Evolutionary conservation across 371 early-diverging fungal genomes (phyloP).

Genomic region (Actinomortierella ambigua): DNA sequence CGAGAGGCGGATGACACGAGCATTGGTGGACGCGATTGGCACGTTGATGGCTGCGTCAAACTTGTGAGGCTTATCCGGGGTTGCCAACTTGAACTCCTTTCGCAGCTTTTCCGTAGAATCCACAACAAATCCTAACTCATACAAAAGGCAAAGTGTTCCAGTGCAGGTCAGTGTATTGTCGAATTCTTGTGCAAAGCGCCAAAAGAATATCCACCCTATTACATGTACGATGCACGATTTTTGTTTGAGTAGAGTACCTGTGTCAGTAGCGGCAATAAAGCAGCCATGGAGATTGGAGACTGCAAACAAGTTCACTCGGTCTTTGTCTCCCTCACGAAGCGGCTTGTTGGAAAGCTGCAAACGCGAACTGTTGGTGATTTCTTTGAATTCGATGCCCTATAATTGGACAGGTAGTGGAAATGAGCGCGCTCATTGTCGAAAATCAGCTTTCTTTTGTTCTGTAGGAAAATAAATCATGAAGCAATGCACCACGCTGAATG

Average conservation of each 20-base stretch:
- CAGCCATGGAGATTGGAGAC: constrained; percentile 35
- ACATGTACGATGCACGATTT: too few relatives aligned
- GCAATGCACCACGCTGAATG: too few relatives aligned
- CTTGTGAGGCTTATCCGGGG: constrained; percentile 9
- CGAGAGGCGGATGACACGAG: constrained; percentile 29
- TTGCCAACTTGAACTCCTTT: constrained; percentile 22
- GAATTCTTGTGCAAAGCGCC: background rate
- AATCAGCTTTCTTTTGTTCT: background rate
- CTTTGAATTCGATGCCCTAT: constrained; percentile 30
- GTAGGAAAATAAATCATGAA: too few relatives aligned
- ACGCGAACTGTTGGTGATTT: constrained; percentile 17
- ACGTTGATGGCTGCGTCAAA: constrained; percentile 15
- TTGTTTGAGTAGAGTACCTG: too few relatives aligned
- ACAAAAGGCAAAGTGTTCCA: background rate
- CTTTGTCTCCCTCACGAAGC: constrained; percentile 9
- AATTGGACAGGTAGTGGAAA: background rate
- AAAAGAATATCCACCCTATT: too few relatives aligned
- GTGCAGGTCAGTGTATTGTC: background rate
- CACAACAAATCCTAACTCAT: constrained; percentile 27
- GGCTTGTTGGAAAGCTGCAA: constrained; percentile 17
- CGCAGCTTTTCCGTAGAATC: constrained; percentile 24
- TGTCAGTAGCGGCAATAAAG: constrained; percentile 27
- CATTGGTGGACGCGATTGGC: constrained; percentile 10
- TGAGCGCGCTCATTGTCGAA: background rate
- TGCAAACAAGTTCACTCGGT: constrained; percentile 21